Conservation (phyloP, 768 basidiomycete species). For the Suillus americanus region DNA sequence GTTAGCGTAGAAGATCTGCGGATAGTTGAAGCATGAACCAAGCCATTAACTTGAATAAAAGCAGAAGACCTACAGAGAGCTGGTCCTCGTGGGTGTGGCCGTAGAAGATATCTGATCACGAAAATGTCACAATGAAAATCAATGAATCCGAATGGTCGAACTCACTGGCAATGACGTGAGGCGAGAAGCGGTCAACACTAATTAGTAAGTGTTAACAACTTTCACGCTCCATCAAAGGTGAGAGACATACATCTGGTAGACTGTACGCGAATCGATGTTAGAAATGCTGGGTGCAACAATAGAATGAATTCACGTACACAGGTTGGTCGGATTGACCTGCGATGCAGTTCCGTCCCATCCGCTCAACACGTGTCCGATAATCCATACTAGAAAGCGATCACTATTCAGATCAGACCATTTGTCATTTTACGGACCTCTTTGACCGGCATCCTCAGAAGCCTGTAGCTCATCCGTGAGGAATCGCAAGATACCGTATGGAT, state of each 20-base stretch:
- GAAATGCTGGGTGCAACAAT: background rate
- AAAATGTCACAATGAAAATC: background rate
- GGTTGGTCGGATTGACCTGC: conserved; percentile 42
- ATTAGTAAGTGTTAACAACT: background rate
- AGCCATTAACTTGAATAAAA: background rate
- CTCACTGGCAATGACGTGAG: conserved; percentile 47
- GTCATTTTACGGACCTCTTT: conserved; percentile 34
- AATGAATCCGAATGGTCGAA: background rate
- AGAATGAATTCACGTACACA: conserved; percentile 34
- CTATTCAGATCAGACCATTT: background rate
- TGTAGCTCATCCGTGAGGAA: conserved; percentile 54
- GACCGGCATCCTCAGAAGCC: conserved; percentile 48
- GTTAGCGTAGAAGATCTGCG: conserved; percentile 68
- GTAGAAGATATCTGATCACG: conserved; percentile 56
- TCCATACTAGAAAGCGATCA: conserved; percentile 37
- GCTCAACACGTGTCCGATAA: conserved; percentile 48
- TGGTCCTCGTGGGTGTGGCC: conserved; percentile 77
- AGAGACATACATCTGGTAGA: conserved; percentile 44
- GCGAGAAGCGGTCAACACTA: conserved; percentile 47
- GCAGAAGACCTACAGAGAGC: conserved; percentile 42
- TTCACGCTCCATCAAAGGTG: background rate
- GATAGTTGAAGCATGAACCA: background rate
- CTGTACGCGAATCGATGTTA: conserved; percentile 22
- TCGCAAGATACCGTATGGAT: conserved; percentile 48
- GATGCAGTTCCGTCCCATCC: conserved; percentile 47